Conservation (phyloP, 2,329 filamentous ascomycete species). For the Colletotrichum salicis region DNA sequence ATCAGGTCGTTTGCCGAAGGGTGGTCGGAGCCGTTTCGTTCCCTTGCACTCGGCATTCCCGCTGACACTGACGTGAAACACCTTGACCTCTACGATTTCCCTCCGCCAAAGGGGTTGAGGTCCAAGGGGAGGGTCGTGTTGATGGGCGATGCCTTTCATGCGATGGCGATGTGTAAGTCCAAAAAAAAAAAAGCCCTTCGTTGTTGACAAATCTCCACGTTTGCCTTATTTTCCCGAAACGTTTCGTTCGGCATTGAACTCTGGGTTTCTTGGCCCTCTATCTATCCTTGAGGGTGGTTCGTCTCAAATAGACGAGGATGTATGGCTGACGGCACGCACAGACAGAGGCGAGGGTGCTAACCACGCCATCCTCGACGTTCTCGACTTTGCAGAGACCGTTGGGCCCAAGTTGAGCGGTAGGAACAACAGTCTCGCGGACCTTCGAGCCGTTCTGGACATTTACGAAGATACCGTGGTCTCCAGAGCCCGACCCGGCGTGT, state of each 20-base stretch:
- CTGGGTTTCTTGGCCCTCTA: background rate
- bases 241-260: background rate
- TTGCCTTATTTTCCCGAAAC: background rate
- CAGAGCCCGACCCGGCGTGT: slow-evolving; percentile 57
- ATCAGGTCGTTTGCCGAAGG: slow-evolving; percentile 55
- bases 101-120: slow-evolving; percentile 49
- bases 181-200: background rate
- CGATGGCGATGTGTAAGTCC: slow-evolving; percentile 69
- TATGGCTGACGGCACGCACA: slow-evolving; percentile 40
- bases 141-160: slow-evolving; percentile 66
- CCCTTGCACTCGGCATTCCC: slow-evolving; percentile 53
- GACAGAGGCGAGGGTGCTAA: slow-evolving; percentile 69
- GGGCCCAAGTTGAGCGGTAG: slow-evolving; percentile 36
- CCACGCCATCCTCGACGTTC: slow-evolving; percentile 64
- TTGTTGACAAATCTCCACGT: background rate
- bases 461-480: slow-evolving; percentile 58
- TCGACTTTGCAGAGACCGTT: slow-evolving; percentile 52
- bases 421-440: background rate
- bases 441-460: slow-evolving; percentile 45
- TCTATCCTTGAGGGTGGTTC: background rate
- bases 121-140: slow-evolving; percentile 55
- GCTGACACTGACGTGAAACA: slow-evolving; percentile 53
- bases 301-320: background rate
- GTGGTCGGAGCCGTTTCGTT: slow-evolving; percentile 62
- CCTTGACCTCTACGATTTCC: slow-evolving; percentile 60